These are phyloP conservation scores for Podaxis sp. DNA, from an alignment of 768 basidiomycete species.

Conservation along the genomic window DNA sequence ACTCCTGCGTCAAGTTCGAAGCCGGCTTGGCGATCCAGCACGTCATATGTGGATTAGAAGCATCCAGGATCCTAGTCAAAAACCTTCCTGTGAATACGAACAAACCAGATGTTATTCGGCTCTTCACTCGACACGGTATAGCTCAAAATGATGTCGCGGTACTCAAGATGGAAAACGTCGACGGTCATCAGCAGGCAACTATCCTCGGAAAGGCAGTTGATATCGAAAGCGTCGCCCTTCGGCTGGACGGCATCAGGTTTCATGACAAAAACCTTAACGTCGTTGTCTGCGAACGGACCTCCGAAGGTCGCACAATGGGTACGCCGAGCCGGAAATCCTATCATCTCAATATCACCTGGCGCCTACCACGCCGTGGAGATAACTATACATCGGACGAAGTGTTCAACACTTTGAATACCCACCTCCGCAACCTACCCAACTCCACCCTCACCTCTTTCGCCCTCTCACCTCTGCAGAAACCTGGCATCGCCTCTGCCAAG, in stretches of 20 bases:
- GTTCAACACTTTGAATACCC: slow-evolving; percentile 11
- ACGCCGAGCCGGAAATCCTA: slow-evolving; percentile 27
- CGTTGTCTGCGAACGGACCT: slow-evolving; percentile 37
- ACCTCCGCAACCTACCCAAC: background rate
- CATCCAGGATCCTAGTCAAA: slow-evolving; percentile 17
- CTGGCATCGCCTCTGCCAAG: slow-evolving; percentile 25
- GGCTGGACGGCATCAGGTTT: slow-evolving; percentile 50
- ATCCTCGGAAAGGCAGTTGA: slow-evolving; percentile 42
- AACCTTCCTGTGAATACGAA: slow-evolving; percentile 16
- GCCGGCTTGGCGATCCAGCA: slow-evolving; percentile 19
- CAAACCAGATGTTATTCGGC: slow-evolving; percentile 15
- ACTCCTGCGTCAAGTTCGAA: slow-evolving; percentile 22
- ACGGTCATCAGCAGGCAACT: slow-evolving; percentile 35
- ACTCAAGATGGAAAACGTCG: slow-evolving; percentile 19
- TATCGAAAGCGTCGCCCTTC: slow-evolving; percentile 38
- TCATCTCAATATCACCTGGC: slow-evolving; percentile 52
- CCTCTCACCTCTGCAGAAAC: background rate
- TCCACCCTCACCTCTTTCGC: background rate
- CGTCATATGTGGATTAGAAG: slow-evolving; percentile 20
- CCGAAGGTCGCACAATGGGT: no score
- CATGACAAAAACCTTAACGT: slow-evolving; percentile 40
- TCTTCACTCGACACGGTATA: slow-evolving; percentile 16
- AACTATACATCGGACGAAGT: slow-evolving; percentile 8
- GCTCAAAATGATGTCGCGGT: background rate
- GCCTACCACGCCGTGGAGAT: slow-evolving; percentile 27